phyloP scores from a whole-genome alignment of 768 basidiomycete species.

The Collybiopsis confluens region DNA sequence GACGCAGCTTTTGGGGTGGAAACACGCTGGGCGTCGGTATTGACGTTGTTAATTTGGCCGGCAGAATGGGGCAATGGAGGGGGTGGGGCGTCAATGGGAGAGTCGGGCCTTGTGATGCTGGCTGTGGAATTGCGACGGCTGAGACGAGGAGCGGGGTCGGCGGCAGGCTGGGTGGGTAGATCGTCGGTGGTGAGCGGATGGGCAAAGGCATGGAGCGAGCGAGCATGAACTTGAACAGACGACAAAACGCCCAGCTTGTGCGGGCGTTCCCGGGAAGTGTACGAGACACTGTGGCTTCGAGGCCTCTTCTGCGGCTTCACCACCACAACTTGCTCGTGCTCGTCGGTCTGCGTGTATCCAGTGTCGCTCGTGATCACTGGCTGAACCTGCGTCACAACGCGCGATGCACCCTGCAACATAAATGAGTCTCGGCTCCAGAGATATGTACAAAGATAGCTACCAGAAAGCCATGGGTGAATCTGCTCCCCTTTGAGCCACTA shows the following conservation, averaged over 20 bases:
- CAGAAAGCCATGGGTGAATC: conserved; percentile 65
- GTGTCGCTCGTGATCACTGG: conserved; percentile 53
- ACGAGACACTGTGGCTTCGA: conserved; percentile 60
- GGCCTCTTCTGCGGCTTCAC: conserved; percentile 29
- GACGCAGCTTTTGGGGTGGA: conserved; percentile 13
- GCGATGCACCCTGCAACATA: conserved; percentile 52
- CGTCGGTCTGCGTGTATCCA: conserved; percentile 45
- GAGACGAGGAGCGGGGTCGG: conserved; percentile 16
- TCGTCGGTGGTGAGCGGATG: conserved; percentile 16
- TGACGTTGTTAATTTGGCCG: not conserved
- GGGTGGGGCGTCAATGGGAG: not conserved
- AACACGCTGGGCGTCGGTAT: conserved; percentile 8
- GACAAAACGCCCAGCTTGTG: conserved; percentile 55
- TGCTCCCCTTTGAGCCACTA: conserved; percentile 71
- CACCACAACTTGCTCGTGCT: conserved; percentile 43
- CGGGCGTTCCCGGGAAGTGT: conserved; percentile 36
- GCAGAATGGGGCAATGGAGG: conserved; percentile 1
- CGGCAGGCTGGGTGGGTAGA: conserved; percentile 15
- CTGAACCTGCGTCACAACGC: conserved; percentile 72
- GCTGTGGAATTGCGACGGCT: conserved; percentile 10
- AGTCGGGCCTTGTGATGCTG: conserved; percentile 8
- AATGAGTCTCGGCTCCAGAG: not conserved
- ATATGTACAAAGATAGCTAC: too few species aligned
- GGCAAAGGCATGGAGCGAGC: conserved; percentile 55
- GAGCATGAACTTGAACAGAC: conserved; percentile 60